These are phyloP conservation scores for Aphanomyces stellatus DNA, from an alignment of 352 stramenopile species.

Conservation along the genomic window DNA sequence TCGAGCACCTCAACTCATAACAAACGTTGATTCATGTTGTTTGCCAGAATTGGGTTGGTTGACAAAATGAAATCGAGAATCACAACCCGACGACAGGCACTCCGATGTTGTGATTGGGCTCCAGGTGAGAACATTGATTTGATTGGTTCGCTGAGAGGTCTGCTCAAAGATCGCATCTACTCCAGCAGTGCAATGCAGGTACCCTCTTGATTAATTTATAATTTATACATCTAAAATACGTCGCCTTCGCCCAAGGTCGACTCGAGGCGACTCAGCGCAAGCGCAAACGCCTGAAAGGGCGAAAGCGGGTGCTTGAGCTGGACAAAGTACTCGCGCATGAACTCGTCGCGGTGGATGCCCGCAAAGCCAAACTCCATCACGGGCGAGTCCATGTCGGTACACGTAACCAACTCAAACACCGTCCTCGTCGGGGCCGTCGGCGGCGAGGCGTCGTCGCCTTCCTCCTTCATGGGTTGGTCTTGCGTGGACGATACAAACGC, in stretches of 20 bases:
- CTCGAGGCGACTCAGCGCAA: constrained; percentile 7
- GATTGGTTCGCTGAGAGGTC: too few relatives aligned
- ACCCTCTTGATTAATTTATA: too few relatives aligned
- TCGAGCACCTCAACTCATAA: too few relatives aligned
- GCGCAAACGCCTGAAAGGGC: constrained; percentile 4
- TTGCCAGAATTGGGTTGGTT: too few relatives aligned
- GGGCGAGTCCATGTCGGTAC: background rate
- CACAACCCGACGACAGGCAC: too few relatives aligned
- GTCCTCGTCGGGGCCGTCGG: background rate
- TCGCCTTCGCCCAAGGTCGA: background rate
- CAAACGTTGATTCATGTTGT: too few relatives aligned
- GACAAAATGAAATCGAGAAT: too few relatives aligned
- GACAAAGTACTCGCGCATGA: background rate
- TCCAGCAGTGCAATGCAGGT: too few relatives aligned
- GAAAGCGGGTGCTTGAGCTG: background rate
- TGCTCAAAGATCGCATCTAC: too few relatives aligned
- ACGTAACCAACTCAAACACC: background rate
- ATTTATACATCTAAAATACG: background rate
- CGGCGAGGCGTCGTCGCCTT: background rate
- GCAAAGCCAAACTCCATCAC: constrained; percentile 1
- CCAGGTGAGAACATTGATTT: background rate
- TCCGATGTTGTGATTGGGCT: too few relatives aligned
- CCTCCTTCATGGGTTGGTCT: background rate
- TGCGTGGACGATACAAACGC: background rate
- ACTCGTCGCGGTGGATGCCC: background rate